Evolutionary conservation across 768 basidiomycete species (phyloP).

Genomic region (Tubosaeta sp.): DNA sequence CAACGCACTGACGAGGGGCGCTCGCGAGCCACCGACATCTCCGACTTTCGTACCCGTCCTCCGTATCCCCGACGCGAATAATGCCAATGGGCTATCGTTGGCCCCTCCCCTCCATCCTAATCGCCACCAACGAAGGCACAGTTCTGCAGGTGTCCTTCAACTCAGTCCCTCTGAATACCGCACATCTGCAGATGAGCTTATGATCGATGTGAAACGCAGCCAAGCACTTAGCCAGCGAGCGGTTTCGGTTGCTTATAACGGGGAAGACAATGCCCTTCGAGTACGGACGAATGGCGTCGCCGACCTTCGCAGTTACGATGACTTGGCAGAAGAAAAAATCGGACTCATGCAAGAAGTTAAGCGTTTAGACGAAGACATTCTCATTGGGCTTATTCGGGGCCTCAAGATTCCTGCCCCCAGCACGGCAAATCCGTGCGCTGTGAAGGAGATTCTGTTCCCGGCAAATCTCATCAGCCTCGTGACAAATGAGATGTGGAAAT

Average conservation of each 20-base stretch:
- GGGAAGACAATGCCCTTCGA: slow-evolving; percentile 69
- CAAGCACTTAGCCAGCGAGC: slow-evolving; percentile 75
- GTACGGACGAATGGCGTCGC: slow-evolving; percentile 62
- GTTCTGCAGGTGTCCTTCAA: slow-evolving; percentile 76
- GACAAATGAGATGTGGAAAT: slow-evolving; percentile 99
- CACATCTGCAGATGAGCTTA: slow-evolving; percentile 72
- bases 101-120: slow-evolving; percentile 35
- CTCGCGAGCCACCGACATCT: slow-evolving; percentile 71
- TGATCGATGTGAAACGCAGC: slow-evolving; percentile 67
- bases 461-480: slow-evolving; percentile 96
- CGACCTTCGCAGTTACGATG: slow-evolving; percentile 74
- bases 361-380: slow-evolving; percentile 88
- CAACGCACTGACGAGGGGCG: slow-evolving; percentile 74
- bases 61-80: slow-evolving; percentile 45
- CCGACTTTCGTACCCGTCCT: slow-evolving; percentile 84
- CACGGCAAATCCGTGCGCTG: slow-evolving; percentile 84
- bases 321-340: slow-evolving; percentile 94
- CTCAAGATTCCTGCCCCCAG: slow-evolving; percentile 92
- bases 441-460: slow-evolving; percentile 98
- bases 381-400: slow-evolving; percentile 84
- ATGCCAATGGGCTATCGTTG: slow-evolving; percentile 43
- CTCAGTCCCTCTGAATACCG: slow-evolving; percentile 58
- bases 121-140: slow-evolving; percentile 79
- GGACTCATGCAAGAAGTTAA: slow-evolving; percentile 87
- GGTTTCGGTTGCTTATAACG: slow-evolving; percentile 84